Evolutionary conservation across 148 eudicot genomes (phyloP).

Genomic region (Nepenthes gracilis): DNA sequence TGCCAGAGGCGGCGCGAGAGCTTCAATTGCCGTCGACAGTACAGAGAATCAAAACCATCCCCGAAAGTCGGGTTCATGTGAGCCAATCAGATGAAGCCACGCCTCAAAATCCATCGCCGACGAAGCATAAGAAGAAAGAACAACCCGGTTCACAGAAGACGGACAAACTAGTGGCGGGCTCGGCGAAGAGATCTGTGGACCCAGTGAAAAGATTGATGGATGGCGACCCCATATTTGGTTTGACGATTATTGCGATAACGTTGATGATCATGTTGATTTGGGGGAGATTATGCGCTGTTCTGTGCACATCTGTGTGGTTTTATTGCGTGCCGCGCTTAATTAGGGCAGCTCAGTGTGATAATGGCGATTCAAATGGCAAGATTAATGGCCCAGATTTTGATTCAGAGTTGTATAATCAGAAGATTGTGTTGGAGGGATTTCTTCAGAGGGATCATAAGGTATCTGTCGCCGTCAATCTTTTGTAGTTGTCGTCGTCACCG

Average conservation of each 20-base stretch:
- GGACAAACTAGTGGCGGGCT: too few relatives aligned
- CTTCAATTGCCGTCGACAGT: too few relatives aligned
- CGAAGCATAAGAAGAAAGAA: too few relatives aligned
- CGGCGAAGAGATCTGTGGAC: neutral
- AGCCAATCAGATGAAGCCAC: too few relatives aligned
- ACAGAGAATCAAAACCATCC: too few relatives aligned
- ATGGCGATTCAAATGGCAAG: neutral
- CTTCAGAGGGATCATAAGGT: neutral
- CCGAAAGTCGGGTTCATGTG: too few relatives aligned
- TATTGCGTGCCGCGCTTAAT: neutral
- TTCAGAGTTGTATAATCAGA: neutral
- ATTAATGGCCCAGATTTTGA: neutral
- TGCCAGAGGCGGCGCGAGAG: too few relatives aligned
- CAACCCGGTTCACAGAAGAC: too few relatives aligned
- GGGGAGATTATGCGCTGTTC: neutral
- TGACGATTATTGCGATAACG: neutral
- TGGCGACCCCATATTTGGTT: neutral
- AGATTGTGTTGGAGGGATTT: neutral
- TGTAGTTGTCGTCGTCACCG: too few relatives aligned
- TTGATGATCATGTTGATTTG: neutral
- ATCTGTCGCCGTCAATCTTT: too few relatives aligned
- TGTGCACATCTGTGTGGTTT: neutral
- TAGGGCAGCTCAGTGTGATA: neutral
- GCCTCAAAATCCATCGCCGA: too few relatives aligned
- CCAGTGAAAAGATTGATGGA: neutral